phyloP scores from a whole-genome alignment of 2,329 filamentous ascomycete genomes.

The Paecilomyces niveus region DNA sequence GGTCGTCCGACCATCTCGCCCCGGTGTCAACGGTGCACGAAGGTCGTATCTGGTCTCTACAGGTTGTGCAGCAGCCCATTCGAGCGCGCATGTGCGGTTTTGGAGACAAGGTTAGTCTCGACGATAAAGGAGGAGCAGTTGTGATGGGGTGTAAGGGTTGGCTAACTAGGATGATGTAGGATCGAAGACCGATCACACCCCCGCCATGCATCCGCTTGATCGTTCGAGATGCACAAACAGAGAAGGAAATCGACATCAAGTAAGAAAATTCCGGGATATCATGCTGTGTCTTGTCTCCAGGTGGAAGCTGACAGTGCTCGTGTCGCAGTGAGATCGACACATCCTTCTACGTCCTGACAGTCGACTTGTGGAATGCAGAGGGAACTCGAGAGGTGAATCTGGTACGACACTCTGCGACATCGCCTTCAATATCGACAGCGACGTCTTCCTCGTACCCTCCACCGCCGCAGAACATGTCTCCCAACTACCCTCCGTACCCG shows the following conservation, averaged over 20 bases:
- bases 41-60: constrained; percentile 51
- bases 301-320: constrained; percentile 9
- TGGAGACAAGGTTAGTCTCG: constrained; percentile 75
- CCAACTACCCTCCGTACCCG: constrained; percentile 29
- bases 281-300: neutral
- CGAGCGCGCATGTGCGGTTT: constrained; percentile 98
- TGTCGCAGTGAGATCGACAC: constrained; percentile 57
- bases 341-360: constrained; percentile 60
- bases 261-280: constrained; percentile 36
- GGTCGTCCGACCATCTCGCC: constrained; percentile 27
- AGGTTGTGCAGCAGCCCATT: constrained; percentile 83
- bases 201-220: constrained; percentile 84
- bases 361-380: constrained; percentile 61
- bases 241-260: constrained; percentile 78
- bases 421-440: constrained; percentile 74
- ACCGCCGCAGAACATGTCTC: constrained; percentile 30
- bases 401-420: constrained; percentile 57
- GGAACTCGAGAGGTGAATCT: constrained; percentile 60
- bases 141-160: neutral
- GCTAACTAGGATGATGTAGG: constrained; percentile 45
- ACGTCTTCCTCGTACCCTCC: constrained; percentile 68
- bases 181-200: constrained; percentile 90
- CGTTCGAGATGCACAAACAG: constrained; percentile 65
- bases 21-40: constrained; percentile 35
- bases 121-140: neutral